Base-by-base conservation (phyloP, 257 asterid genomes). In the Plectranthus barbatus region DNA sequence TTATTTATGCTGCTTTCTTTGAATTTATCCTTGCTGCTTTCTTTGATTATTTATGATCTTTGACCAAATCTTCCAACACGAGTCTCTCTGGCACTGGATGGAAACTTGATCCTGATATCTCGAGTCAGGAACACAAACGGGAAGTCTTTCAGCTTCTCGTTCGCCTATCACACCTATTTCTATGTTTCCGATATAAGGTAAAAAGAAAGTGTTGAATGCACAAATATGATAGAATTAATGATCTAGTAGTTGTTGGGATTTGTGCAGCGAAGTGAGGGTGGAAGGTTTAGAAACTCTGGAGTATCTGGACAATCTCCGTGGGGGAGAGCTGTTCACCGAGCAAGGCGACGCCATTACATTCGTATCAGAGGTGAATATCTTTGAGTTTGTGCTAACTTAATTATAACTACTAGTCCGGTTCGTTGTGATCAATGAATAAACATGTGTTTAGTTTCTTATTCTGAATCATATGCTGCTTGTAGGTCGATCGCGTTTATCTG, bases 241-340 rank as follows among this genome's bases (percentile, higher is more conserved):
- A 31, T 31, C n/a, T n/a, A n/a, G 3, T 20, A 23, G 13, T n/a
- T 33, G 29, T 33, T 15, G 26, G 4, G 8, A 4, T 14, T 54
- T 54, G 4, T 31, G 65, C 84, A 91, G 98, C 72, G 98, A 91
- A 74, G 86, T 91, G 68, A 75, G 98, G 78, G 56, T 91, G 0
- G 96, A 91, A 80, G 98, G 96, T 20, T 72, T 91, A 56, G 98
- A 91, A 76, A 87, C 95, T 34, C 86, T 84, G 64, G 96, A 91
- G 67, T 91, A 87, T 80, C 71, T 91, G 0, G 96, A 91, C 77
- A 91, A 86, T 64, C 95, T 91, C 54, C 72, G 73, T 45, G 77
- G 76, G 57, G 81, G 76, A 77, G 88, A 84, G 61, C 95, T 90
- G 13, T 88, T 86, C 57, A 91, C 98, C 11, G 96, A 87, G 76